Evolutionary conservation across 192 early-diverging fungal species (phyloP), one percentile per base, ranked within the genome.

Genomic region (Backusella westeae): DNA sequence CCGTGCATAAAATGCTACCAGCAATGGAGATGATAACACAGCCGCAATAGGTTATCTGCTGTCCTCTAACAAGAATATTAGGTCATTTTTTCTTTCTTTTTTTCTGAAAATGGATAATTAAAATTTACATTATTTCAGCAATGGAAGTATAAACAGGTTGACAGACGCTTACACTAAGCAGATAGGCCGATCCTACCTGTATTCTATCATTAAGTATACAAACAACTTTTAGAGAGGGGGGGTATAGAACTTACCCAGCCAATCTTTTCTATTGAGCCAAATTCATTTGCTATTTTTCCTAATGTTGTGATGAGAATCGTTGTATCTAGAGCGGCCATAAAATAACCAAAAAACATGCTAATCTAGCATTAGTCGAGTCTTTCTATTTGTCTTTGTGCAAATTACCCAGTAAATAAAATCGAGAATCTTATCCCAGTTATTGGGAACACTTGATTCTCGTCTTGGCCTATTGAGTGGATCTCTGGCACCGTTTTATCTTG

Each of bases 271-370:
- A 91, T 84, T 8, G 88, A 82, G 6, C 85, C 72, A 44, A 97
- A 93, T 39, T 95, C 91, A 34, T 80, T 72, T 21, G 89, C 89
- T 72, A 98, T 96, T 0, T 74, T 82, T 17, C 87, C 82, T 49
- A 94, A 84, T 1, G 94, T 88, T 0, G 94, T 94, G 3, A 92
- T 87, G 38, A 98, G 89, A 70, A 98, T 96, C 0, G 94, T 96
- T 70, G 91, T 91, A 73, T 96, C 95, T 5, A 94, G 77, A 23
- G 91, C 87, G 0, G 90, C 91, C 38, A 96, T 87, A 72, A 96
- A 92, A 75, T 93, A 85, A 4, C 87, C 87, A 14, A 94, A 72
- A 3, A 85, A 83, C 46, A 96, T 82, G 0, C 89, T 32, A 32
- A 32, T 32, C 32, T 3, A 32, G 32, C 32, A 32, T 32, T 32